Conservation (phyloP, 441 rosid genomes). For the Aquilaria agallochum region DNA sequence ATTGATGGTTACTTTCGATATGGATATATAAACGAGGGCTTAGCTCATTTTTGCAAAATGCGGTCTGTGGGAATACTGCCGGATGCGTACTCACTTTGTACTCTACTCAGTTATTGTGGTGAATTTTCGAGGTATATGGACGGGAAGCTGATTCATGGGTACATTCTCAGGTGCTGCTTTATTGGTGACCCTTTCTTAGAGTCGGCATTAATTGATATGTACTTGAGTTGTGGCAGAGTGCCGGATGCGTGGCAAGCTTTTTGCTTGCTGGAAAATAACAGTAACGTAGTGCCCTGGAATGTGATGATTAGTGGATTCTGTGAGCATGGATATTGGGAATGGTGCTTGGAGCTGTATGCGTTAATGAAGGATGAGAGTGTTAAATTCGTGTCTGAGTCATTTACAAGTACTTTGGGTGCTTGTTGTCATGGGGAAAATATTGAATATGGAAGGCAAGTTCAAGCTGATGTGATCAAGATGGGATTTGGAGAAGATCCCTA, state of each 20-base stretch:
- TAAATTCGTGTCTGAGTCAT: slow-evolving; percentile 47
- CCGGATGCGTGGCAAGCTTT: slow-evolving; percentile 49
- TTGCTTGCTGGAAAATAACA: slow-evolving; percentile 37
- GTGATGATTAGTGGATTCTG: slow-evolving; percentile 67
- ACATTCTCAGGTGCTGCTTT: slow-evolving; percentile 38
- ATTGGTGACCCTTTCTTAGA: slow-evolving; percentile 46
- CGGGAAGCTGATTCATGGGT: slow-evolving; percentile 64
- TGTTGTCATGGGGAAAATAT: slow-evolving; percentile 36
- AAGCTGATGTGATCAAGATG: slow-evolving; percentile 58
- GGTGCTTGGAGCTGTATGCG: slow-evolving; percentile 53
- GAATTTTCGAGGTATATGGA: slow-evolving; percentile 29
- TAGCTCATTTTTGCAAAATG: slow-evolving; percentile 49
- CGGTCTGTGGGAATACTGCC: slow-evolving; percentile 46
- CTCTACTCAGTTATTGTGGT: slow-evolving; percentile 41
- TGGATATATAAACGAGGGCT: slow-evolving; percentile 37
- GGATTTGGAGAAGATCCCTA: slow-evolving; percentile 51
- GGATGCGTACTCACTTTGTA: slow-evolving; percentile 62
- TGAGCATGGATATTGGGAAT: slow-evolving; percentile 45
- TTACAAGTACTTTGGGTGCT: slow-evolving; percentile 47
- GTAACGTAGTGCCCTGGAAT: slow-evolving; percentile 72
- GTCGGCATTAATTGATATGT: slow-evolving; percentile 55
- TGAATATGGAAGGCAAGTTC: slow-evolving; percentile 52
- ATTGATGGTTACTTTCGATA: slow-evolving; percentile 57
- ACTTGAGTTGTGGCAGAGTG: slow-evolving; percentile 35
- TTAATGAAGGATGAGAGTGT: slow-evolving; percentile 44